A percentile compares a stretch with the other conserved stretches of the same genome.
phyloP scores from a whole-genome alignment of 306 rosid genomes.

The Vachellia collinsii region DNA sequence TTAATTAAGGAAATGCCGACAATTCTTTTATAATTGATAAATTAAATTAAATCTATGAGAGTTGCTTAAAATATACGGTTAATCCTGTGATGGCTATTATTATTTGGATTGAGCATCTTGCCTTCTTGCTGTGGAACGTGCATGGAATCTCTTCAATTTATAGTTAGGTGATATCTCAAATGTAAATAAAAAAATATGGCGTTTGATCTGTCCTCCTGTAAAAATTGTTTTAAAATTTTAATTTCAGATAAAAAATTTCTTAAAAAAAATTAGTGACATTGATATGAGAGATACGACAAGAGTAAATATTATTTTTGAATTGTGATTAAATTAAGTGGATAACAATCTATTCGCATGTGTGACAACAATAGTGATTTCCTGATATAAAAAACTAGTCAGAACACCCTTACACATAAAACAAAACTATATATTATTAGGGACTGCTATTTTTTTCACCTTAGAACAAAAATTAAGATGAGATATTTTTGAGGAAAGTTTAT shows the following conservation, averaged over 20 bases:
- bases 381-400: background rate
- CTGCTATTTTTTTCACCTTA: background rate
- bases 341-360: background rate
- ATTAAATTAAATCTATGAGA: conserved; percentile 17
- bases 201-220: background rate
- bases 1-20: conserved; percentile 19
- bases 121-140: conserved; percentile 30
- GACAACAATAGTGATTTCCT: background rate
- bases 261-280: background rate
- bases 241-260: background rate
- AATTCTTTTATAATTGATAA: background rate
- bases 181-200: background rate
- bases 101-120: background rate
- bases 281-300: conserved; percentile 21
- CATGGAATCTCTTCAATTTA: conserved; percentile 21
- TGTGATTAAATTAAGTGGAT: background rate
- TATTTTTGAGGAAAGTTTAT: conserved; percentile 23
- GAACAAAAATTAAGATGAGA: background rate
- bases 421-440: background rate
- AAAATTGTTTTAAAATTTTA: background rate
- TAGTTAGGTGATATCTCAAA: background rate
- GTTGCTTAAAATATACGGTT: conserved; percentile 7
- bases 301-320: background rate
- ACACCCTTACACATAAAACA: background rate
- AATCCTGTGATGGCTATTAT: background rate